Base-by-base conservation (phyloP, 2,329 filamentous ascomycete species). In the Fusarium pseudonygamai region DNA sequence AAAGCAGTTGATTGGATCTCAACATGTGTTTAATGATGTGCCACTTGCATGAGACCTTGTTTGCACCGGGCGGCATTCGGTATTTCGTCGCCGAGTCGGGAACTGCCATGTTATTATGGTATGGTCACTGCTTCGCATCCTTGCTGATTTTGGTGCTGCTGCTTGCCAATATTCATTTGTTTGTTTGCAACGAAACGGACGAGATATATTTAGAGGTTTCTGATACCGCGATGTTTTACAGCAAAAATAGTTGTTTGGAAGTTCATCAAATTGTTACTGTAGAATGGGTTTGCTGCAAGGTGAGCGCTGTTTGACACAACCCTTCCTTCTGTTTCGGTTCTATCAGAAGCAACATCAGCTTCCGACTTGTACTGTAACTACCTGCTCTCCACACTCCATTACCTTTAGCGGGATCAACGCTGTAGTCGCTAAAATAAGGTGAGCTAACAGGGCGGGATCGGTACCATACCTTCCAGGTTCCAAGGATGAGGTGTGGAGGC, bases 371-470 rank as follows among this genome's bases (percentile, higher is more conserved):
- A 34, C 32, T n/a, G n/a, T n/a, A n/a, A n/a, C n/a, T n/a, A 67
- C 65, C 57, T 72, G 18, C 32, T 69, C 67, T 57, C 67, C 56
- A 67, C 63, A 60, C 39, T 32, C 42, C 57, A 24, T 52, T 22
- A 42, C 36, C 36, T 42, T 53, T 62, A 67, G 47, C 34, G 39
- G 42, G 66, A 64, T 60, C 67, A 57, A 61, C 49, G n/a, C 65
- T 74, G 60, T 37, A 59, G 71, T 69, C 55, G 60, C 71, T 69
- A 66, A 64, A 56, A 65, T 45, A 70, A 69, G 66, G 66, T 70
- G 40, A 70, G 52, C 65, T 65, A 69, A 58, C 52, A 49, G 30
- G 60, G 52, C 46, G 52, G 67, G 46, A 57, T 69, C 49, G 47
- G 61, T 66, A 65, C 61, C 32, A 42, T 60, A 59, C 43, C 34